A percentile compares a stretch with the other conserved stretches of the same genome.
Conservation (phyloP, 164 flowering plant species). For the Magnolia officinalis region DNA sequence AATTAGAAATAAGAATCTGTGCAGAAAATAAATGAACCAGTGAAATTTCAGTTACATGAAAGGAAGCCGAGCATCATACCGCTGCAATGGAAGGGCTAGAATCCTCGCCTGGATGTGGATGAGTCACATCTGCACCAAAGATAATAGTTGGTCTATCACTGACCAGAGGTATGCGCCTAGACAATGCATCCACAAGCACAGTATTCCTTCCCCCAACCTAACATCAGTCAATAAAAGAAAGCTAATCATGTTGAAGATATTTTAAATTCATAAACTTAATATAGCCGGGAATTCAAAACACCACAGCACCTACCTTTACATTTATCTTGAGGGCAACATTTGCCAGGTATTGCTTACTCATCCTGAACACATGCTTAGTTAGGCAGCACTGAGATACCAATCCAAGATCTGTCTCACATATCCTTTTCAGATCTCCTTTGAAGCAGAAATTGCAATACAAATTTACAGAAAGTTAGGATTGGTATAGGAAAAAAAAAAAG, state of each 20-base stretch:
- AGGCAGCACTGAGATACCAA: conserved; percentile 88
- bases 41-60: not conserved
- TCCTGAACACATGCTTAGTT: conserved; percentile 70
- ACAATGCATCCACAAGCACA: conserved; percentile 85
- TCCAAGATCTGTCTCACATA: conserved; percentile 96
- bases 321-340: conserved; percentile 90
- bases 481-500: not conserved
- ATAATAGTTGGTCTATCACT: conserved; percentile 88
- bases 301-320: conserved; percentile 40
- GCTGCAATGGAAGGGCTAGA: conserved; percentile 97
- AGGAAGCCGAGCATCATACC: conserved; percentile 32
- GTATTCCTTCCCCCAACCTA: conserved; percentile 90
- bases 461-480: not conserved
- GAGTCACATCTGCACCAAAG: conserved; percentile 99
- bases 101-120: conserved; percentile 98
- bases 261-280: not conserved
- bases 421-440: conserved; percentile 77
- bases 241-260: too few species aligned
- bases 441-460: not conserved
- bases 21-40: not conserved
- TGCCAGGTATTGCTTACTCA: conserved; percentile 79
- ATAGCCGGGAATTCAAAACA: not conserved
- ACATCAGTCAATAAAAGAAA: not conserved
- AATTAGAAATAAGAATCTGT: not conserved
- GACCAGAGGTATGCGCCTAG: conserved; percentile 80